phyloP scores from a whole-genome alignment of 192 early-diverging fungal genomes.

The Coemansia sp. region DNA sequence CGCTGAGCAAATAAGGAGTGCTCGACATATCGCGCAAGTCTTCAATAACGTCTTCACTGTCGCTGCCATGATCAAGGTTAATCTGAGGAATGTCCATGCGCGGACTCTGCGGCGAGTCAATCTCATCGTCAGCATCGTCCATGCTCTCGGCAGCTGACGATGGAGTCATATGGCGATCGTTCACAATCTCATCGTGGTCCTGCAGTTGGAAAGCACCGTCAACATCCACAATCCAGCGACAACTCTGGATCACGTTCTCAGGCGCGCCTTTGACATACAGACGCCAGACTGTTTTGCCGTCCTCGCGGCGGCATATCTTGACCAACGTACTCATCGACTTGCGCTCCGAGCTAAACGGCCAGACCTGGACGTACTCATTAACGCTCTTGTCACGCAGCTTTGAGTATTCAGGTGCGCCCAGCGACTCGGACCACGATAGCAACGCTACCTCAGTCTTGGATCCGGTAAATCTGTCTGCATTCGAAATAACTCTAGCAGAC shows the following conservation, averaged over 20 bases:
- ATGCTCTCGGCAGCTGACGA: conserved; percentile 7
- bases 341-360: conserved; percentile 88
- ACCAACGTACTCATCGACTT: conserved; percentile 93
- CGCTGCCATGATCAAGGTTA: conserved; percentile 53
- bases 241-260: conserved; percentile 75
- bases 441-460: conserved; percentile 96
- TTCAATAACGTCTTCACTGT: conserved; percentile 17
- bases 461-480: conserved; percentile 66
- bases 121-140: conserved; percentile 21
- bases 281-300: conserved; percentile 60
- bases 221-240: conserved; percentile 59
- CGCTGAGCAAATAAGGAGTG: conserved; percentile 42
- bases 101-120: not conserved
- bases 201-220: conserved; percentile 54
- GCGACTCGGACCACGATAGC: conserved; percentile 70
- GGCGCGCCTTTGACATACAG: conserved; percentile 94
- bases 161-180: conserved; percentile 5
- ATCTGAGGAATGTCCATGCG: conserved; percentile 48
- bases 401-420: conserved; percentile 64
- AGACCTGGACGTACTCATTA: conserved; percentile 66
- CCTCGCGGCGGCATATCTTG: conserved; percentile 55
- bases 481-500: conserved; percentile 13
- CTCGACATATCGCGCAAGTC: conserved; percentile 1
- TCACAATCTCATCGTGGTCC: conserved; percentile 47
- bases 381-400: conserved; percentile 62